Evolutionary conservation across 2,329 filamentous ascomycete genomes (phyloP), one percentile per base, ranked within the genome.

Genomic region (Furcasterigmium sp.): DNA sequence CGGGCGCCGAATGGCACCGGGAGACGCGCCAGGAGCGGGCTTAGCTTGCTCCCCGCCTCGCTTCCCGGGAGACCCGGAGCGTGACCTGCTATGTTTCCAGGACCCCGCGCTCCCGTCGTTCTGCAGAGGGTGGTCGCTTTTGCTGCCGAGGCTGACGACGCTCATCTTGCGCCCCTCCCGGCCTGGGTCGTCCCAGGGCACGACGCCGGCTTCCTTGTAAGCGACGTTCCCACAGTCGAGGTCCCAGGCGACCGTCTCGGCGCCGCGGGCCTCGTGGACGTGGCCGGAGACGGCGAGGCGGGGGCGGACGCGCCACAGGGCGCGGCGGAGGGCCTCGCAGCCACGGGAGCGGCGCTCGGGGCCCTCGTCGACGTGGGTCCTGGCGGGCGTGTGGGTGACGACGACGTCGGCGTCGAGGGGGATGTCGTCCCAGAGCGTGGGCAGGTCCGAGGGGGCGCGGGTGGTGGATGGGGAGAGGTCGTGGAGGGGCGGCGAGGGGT

Each of bases 281-380:
- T 90, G 86, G 1, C 86, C 85, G 54, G 82, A 89, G 15, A 90
- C 69, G 17, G 78, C 77, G 39, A 90, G 64, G 42, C 69, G 67
- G 5, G 86, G 85, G 30, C 81, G 70, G 3, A 85, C 73, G 6
- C 74, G 65, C 70, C 75, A 78, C 19, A 89, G 63, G 0, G 73
- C 70, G 41, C 68, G 64, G 8, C 73, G 63, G 13, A 90, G 68
- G 13, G 67, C 70, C 51, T 78, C 72, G 54, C 85, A 90, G 2
- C 85, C 85, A 19, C 64, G 62, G 3, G 65, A 59, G 28, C 60
- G 59, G 10, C 63, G 56, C n/a, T 15, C 15, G 32, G 32, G n/a
- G 19, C 58, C 57, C 11, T 56, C 57, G 51, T 89, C 84, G 47
- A 76, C 70, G 55, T 85, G 77, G 2, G 65, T 71, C 46, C 66